Base-by-base conservation (phyloP, 1,139 yeast species). In the Diutina siamensis region DNA sequence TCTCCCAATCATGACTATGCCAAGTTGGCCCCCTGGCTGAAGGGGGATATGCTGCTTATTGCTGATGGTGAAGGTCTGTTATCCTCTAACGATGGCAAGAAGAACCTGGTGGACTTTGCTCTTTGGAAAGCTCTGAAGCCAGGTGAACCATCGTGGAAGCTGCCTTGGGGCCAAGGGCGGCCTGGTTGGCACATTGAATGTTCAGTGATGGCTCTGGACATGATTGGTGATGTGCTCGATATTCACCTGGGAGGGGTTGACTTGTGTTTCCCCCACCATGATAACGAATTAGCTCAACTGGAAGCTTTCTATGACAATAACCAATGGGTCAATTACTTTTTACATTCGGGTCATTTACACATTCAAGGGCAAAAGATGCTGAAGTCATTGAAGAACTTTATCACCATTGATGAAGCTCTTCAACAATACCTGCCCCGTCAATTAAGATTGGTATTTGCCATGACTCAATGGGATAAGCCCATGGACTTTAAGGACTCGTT, bases 161-260 rank as follows among this genome's bases (percentile, higher is more conserved):
- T 96, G 2, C 89, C 94, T 36, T 92, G 97, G 97, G 98, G 98
- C 33, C 71, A 73, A 49, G 99, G 98, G 45, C 83, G 99, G 62
- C 99, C 99, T 3, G 99, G 99, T 2, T 92, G 99, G 99, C 99
- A 92, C 61, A 92, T 92, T 62, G 99, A 92, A 65, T 92, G 99
- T 72, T 88, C 97, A 5, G 98, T 92, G 15, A 92, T 92, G 99
- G 98, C 98, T 1, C 76, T 92, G 46, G 95, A 88, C 55, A 75
- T 88, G 44, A 72, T 85, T 40, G 97, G 97, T 1, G 65, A 76
- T 33, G 73, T 74, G 48, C 83, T 94, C 74, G 99, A 92, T 64
- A 87, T 92, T 53, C 99, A 92, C 62, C 82, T 95, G 20, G 98
- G 99, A 48, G 99, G 98, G 52, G 79, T 92, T 49, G 99, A 92